Evolutionary conservation across 805 yeast genomes (phyloP).

Genomic region (Yarrowia deformans): DNA sequence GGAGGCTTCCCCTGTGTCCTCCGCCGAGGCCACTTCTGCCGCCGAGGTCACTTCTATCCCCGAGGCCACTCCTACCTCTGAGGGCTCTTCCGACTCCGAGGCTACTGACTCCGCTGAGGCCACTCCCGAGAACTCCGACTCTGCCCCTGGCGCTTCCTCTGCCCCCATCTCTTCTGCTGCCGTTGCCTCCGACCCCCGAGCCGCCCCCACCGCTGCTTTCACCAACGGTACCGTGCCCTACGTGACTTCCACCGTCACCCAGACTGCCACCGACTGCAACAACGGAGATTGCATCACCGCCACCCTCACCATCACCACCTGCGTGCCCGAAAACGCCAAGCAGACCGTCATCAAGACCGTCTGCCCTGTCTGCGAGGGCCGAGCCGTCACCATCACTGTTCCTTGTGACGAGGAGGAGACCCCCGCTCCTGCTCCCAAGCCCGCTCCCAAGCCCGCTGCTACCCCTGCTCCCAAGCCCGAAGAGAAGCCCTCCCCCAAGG

Average conservation of each 20-base stretch:
- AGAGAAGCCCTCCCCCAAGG: not conserved
- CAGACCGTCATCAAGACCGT: constrained; percentile 19
- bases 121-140: not conserved
- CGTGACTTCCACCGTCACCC: constrained; percentile 19
- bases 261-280: constrained; percentile 8
- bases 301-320: constrained; percentile 14
- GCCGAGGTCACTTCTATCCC: not conserved
- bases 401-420: constrained; percentile 6
- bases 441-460: constrained; percentile 6
- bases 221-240: constrained; percentile 6
- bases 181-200: not conserved
- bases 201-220: not conserved
- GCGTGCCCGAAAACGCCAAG: constrained; percentile 14
- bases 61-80: not conserved
- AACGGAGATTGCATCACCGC: constrained; percentile 15
- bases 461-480: constrained; percentile 1
- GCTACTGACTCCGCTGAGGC: not conserved
- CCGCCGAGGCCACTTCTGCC: not conserved
- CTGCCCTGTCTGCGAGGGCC: constrained; percentile 28
- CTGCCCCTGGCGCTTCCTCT: not conserved
- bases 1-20: not conserved
- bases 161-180: not conserved
- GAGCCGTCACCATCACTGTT: constrained; percentile 22
- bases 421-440: constrained; percentile 15
- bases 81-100: not conserved